phyloP scores from a whole-genome alignment of 345 rosid species.

The Anastatica hierochuntica region DNA sequence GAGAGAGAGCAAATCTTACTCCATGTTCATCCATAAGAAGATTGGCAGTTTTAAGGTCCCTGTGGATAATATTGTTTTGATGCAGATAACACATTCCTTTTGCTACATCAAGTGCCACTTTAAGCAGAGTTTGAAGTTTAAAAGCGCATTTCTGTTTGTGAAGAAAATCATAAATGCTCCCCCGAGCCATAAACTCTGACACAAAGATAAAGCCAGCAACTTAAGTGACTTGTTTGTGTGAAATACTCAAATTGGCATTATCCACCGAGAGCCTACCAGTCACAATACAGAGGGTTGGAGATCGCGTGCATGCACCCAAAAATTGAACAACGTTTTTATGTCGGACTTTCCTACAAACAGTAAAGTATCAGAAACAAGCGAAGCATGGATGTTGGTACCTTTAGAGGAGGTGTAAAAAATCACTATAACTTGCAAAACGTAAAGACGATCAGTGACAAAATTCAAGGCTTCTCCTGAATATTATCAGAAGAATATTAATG shows the following conservation, averaged over 20 bases:
- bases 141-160: conserved; percentile 79
- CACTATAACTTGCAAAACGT: too few species aligned
- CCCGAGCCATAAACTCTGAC: conserved; percentile 89
- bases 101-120: conserved; percentile 82
- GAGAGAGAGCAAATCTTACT: conserved; percentile 35
- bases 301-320: conserved; percentile 83
- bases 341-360: conserved; percentile 64
- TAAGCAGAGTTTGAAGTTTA: conserved; percentile 67
- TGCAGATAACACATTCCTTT: conserved; percentile 98
- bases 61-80: conserved; percentile 90
- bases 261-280: conserved; percentile 45
- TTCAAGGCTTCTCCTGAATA: not conserved
- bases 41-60: conserved; percentile 96
- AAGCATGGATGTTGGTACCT: not conserved
- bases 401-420: too few species aligned
- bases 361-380: not conserved
- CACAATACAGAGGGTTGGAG: conserved; percentile 82
- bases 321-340: conserved; percentile 94
- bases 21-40: conserved; percentile 98
- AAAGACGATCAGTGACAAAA: too few species aligned
- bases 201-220: conserved; percentile 13
- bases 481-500: not conserved
- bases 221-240: conserved; percentile 2
- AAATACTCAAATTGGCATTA: not conserved
- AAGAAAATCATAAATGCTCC: conserved; percentile 84